Percentiles rank a stretch among this genome's conserved stretches.
Evolutionary conservation across 768 basidiomycete genomes (phyloP).

Genomic region (Mycena kentingensis): DNA sequence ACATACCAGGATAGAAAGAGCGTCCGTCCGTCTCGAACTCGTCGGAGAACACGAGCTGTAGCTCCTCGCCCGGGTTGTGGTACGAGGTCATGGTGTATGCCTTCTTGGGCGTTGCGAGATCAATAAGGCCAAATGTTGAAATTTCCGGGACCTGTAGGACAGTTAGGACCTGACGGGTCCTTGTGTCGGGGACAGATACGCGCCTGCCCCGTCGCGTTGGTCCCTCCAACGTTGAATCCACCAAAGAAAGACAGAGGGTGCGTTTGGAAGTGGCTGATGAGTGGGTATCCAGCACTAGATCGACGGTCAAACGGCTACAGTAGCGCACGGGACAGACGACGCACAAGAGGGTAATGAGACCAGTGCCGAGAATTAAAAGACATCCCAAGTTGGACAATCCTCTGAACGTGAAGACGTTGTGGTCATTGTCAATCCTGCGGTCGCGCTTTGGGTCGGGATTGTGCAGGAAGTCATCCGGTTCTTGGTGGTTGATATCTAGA

Average conservation of each 20-base stretch:
- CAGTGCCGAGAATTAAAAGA: slow-evolving; percentile 54
- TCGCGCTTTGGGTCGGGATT: slow-evolving; percentile 71
- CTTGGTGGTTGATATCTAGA: slow-evolving; percentile 51
- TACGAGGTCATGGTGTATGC: slow-evolving; percentile 58
- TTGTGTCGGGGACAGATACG: slow-evolving; percentile 7
- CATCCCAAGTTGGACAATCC: slow-evolving; percentile 76
- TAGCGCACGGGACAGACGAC: slow-evolving; percentile 26
- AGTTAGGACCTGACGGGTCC: neutral
- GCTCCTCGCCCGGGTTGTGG: slow-evolving; percentile 49
- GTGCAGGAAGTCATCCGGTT: slow-evolving; percentile 73
- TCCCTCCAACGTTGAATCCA: slow-evolving; percentile 76
- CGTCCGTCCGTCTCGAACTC: slow-evolving; percentile 84
- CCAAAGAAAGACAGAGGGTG: slow-evolving; percentile 49
- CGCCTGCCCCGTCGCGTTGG: slow-evolving; percentile 75
- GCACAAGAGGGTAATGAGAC: slow-evolving; percentile 62
- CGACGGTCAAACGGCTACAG: neutral
- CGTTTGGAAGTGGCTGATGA: slow-evolving; percentile 57
- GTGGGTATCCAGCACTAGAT: slow-evolving; percentile 62
- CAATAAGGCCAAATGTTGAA: slow-evolving; percentile 76
- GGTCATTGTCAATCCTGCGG: slow-evolving; percentile 55
- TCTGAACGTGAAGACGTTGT: slow-evolving; percentile 65
- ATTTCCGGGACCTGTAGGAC: slow-evolving; percentile 62
- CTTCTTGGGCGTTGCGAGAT: slow-evolving; percentile 68
- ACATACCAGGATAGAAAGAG: slow-evolving; percentile 71
- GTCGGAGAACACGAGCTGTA: slow-evolving; percentile 83